phyloP scores from a whole-genome alignment of 176 grass and related monocot genomes.

The Tuctoria greenei region DNA sequence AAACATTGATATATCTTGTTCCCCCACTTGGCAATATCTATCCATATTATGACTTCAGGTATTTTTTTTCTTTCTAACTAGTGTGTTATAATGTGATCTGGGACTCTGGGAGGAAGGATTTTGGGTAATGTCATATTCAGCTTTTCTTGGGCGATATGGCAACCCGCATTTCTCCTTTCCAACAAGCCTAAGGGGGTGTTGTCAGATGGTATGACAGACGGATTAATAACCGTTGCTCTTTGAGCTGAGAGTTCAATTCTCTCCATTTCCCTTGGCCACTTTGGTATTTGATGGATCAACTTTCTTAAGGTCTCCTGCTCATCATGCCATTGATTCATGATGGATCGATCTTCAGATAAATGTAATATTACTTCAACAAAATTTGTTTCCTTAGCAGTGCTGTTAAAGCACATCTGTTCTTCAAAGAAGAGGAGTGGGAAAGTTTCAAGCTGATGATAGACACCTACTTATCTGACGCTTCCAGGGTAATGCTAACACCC shows the following conservation, averaged over 20 bases:
- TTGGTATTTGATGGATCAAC: slow-evolving; percentile 27
- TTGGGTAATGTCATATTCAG: slow-evolving; percentile 98
- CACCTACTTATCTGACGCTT: slow-evolving; percentile 72
- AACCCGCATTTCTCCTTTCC: slow-evolving; percentile 74
- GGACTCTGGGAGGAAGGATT: slow-evolving; percentile 83
- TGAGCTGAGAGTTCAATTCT: slow-evolving; percentile 99
- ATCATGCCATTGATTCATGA: slow-evolving; percentile 46
- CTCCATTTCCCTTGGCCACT: slow-evolving; percentile 86
- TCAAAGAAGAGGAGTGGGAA: slow-evolving; percentile 90
- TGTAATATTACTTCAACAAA: slow-evolving; percentile 56
- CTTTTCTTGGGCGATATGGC: slow-evolving; percentile 71
- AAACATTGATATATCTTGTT: slow-evolving; percentile 94
- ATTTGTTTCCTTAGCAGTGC: slow-evolving; percentile 71
- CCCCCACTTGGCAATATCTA: slow-evolving; percentile 87
- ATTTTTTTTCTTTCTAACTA: slow-evolving; percentile 43
- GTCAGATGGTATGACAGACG: slow-evolving; percentile 99
- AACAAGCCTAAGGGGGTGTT: slow-evolving; percentile 83
- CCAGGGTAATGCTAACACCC: slow-evolving; percentile 75
- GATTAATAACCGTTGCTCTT: slow-evolving; percentile 87
- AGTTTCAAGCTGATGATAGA: slow-evolving; percentile 85
- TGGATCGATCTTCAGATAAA: slow-evolving; percentile 50
- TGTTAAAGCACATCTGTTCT: slow-evolving; percentile 84
- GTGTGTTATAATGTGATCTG: slow-evolving; percentile 46
- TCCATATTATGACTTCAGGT: slow-evolving; percentile 99
- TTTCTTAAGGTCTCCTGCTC: slow-evolving; percentile 42